Conservation (phyloP, 148 eudicot species). For the Rhododendron kiyosumense region DNA sequence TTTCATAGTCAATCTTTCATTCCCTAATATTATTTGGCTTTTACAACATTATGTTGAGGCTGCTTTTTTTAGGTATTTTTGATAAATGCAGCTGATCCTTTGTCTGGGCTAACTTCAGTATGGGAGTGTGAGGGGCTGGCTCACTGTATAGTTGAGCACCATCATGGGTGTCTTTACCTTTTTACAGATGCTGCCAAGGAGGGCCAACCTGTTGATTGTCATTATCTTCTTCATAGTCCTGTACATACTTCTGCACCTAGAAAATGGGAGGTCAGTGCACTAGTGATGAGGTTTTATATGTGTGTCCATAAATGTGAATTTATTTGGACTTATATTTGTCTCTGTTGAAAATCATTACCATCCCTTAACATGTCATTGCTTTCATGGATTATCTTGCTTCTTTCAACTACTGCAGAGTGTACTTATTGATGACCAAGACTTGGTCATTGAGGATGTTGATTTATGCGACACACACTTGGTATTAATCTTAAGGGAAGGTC, state of each 20-base stretch:
- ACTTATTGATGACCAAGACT: constrained; percentile 55
- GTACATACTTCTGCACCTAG: constrained; percentile 42
- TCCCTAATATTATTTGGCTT: background rate
- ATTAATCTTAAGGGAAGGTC: constrained; percentile 56
- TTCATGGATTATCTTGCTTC: background rate
- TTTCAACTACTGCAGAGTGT: constrained; percentile 47
- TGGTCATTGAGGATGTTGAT: constrained; percentile 81
- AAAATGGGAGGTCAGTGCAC: constrained; percentile 66
- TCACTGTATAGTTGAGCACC: constrained; percentile 92
- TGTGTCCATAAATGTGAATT: background rate
- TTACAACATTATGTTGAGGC: constrained; percentile 17
- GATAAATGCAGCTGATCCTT: constrained; percentile 77
- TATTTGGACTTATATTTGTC: background rate
- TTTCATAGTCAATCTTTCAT: background rate
- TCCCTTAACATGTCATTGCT: background rate
- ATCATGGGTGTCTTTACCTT: constrained; percentile 71
- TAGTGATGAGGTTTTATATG: background rate
- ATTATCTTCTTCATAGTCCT: constrained; percentile 70
- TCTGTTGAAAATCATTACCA: background rate
- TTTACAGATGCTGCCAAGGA: constrained; percentile 69
- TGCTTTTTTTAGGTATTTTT: constrained; percentile 53
- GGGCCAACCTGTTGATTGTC: constrained; percentile 65
- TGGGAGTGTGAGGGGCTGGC: constrained; percentile 77
- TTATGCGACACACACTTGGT: constrained; percentile 67
- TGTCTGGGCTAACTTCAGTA: constrained; percentile 63